Evolutionary conservation across 208 protist genomes (phyloP).

Genomic region (Trypanosoma melophagium): DNA sequence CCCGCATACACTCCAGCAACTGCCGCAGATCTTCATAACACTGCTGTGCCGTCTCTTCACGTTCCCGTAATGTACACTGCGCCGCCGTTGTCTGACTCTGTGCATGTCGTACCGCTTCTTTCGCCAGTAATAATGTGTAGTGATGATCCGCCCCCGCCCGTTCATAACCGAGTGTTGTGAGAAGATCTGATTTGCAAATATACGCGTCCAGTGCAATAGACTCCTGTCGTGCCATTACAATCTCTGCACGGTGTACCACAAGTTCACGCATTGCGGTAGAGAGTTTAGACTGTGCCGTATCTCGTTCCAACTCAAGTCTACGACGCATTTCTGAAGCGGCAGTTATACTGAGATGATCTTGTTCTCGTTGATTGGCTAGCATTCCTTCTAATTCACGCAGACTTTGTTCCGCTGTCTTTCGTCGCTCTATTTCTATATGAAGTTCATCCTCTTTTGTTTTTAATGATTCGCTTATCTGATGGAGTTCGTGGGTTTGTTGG

Average conservation of each 20-base stretch:
- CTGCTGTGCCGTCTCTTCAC: conserved; percentile 10
- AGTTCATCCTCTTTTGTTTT: conserved; percentile 1
- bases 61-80: conserved; percentile 9
- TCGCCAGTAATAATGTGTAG: conserved; percentile 13
- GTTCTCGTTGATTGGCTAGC: not conserved
- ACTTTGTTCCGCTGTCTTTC: not conserved
- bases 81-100: conserved; percentile 5
- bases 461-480: conserved; percentile 4
- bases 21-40: conserved; percentile 19
- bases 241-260: conserved; percentile 11
- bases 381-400: conserved; percentile 2
- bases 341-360: not conserved
- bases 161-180: conserved; percentile 11
- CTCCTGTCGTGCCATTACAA: conserved; percentile 10
- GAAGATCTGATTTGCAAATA: conserved; percentile 15
- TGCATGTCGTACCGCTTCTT: conserved; percentile 16
- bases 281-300: conserved; percentile 8
- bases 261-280: not conserved
- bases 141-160: conserved; percentile 6
- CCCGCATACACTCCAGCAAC: conserved; percentile 21
- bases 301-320: conserved; percentile 30
- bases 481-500: conserved; percentile 1
- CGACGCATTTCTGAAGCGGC: conserved; percentile 33
- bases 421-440: conserved; percentile 17
- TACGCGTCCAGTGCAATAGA: conserved; percentile 13